These are phyloP conservation scores for Umbelopsis isabellina DNA, from an alignment of 192 early-diverging fungal species.

Conservation along the genomic window DNA sequence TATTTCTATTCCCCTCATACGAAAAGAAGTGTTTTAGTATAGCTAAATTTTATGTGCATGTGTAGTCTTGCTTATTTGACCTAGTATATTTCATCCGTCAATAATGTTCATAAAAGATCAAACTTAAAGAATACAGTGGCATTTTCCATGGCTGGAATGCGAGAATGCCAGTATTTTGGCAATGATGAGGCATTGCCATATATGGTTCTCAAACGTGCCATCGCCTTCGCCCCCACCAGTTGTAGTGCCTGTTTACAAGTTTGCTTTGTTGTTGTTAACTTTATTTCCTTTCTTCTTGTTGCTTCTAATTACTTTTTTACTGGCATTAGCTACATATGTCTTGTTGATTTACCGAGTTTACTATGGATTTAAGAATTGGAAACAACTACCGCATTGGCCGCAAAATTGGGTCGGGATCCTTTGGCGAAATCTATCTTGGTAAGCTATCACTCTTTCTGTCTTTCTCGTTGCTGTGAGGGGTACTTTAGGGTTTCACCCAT, in stretches of 20 bases:
- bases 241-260: constrained; percentile 5
- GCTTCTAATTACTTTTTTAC: background rate
- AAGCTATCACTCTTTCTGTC: constrained; percentile 21
- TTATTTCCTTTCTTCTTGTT: background rate
- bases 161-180: background rate
- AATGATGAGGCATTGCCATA: constrained; percentile 16
- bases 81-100: no score
- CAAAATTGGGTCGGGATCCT: constrained; percentile 96
- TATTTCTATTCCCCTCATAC: no score
- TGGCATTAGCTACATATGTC: no score
- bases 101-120: background rate
- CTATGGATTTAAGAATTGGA: constrained; percentile 84
- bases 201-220: constrained; percentile 18
- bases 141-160: constrained; percentile 9
- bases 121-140: background rate
- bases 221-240: background rate
- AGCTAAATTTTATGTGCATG: no score
- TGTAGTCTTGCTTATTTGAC: no score
- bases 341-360: background rate
- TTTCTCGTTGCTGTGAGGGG: background rate
- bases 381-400: constrained; percentile 93
- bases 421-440: constrained; percentile 98
- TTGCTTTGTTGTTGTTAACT: constrained; percentile 2
- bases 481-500: background rate
- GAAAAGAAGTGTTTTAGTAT: no score